phyloP scores from a whole-genome alignment of 805 yeast species.

The Schwanniomyces sp. region DNA sequence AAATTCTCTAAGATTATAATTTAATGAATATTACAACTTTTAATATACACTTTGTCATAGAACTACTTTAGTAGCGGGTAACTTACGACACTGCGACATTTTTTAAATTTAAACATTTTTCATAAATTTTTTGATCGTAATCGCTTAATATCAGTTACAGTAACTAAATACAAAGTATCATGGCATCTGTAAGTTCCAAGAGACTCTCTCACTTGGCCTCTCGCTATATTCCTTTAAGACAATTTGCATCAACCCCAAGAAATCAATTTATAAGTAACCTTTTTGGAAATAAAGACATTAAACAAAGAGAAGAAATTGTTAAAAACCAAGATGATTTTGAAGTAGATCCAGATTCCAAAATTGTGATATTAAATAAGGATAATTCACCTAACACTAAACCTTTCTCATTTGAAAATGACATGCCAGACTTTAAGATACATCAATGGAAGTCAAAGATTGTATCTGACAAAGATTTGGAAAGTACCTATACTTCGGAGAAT shows the following conservation, averaged over 20 bases:
- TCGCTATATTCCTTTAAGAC: slow-evolving; percentile 2
- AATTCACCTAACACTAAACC: slow-evolving; percentile 33
- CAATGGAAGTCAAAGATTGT: slow-evolving; percentile 36
- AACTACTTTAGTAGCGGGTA: background rate
- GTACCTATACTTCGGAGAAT: slow-evolving; percentile 22
- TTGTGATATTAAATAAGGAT: slow-evolving; percentile 32
- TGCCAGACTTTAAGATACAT: slow-evolving; percentile 33
- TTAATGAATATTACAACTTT: background rate
- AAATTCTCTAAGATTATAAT: background rate
- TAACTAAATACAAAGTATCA: background rate
- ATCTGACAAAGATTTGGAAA: slow-evolving; percentile 23
- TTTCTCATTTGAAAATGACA: slow-evolving; percentile 25
- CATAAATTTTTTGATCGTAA: background rate
- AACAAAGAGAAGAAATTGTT: slow-evolving; percentile 33
- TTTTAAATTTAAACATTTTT: background rate
- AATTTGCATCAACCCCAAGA: slow-evolving; percentile 9
- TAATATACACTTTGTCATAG: too few species aligned
- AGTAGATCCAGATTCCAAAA: slow-evolving; percentile 28
- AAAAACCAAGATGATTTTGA: slow-evolving; percentile 40
- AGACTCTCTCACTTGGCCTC: background rate
- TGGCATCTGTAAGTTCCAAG: slow-evolving; percentile 1
- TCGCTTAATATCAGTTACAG: background rate
- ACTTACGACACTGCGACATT: slow-evolving; percentile 1
- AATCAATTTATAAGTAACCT: slow-evolving; percentile 29
- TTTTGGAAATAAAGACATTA: slow-evolving; percentile 30